These are phyloP conservation scores for Fonsecaea multimorphosa DNA, from an alignment of 2,329 filamentous ascomycete genomes.

Conservation along the genomic window DNA sequence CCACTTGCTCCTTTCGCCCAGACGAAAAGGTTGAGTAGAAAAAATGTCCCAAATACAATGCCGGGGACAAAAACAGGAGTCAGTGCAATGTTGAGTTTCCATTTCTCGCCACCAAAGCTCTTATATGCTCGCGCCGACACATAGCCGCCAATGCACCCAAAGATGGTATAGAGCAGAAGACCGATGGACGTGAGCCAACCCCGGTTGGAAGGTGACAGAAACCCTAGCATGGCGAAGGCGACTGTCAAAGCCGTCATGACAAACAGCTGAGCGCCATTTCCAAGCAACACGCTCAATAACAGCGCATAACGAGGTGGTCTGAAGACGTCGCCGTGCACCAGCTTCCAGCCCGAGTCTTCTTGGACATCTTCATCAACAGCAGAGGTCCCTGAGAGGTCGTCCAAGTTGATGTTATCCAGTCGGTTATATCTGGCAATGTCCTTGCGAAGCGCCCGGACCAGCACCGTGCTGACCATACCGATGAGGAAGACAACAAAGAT, in stretches of 20 bases:
- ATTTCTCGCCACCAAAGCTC: constrained; percentile 85
- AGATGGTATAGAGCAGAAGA: constrained; percentile 88
- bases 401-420: constrained; percentile 85
- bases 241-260: constrained; percentile 97
- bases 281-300: constrained; percentile 83
- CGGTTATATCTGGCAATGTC: constrained; percentile 97
- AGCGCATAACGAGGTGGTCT: constrained; percentile 82
- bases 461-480: constrained; percentile 88
- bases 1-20: constrained; percentile 93
- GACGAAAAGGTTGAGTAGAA: constrained; percentile 93
- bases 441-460: constrained; percentile 85
- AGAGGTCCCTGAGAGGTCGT: constrained; percentile 81
- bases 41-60: constrained; percentile 85
- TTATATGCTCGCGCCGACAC: constrained; percentile 91
- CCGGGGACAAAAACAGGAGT: constrained; percentile 86
- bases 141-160: constrained; percentile 92
- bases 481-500: constrained; percentile 92
- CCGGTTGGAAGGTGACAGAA: constrained; percentile 93
- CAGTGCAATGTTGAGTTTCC: constrained; percentile 90
- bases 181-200: constrained; percentile 92
- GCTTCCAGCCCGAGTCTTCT: constrained; percentile 97
- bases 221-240: constrained; percentile 88
- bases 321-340: constrained; percentile 98
- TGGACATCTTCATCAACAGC: constrained; percentile 86
- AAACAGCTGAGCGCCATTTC: constrained; percentile 94